Conservation (phyloP, 23 red algal species). For the Gracilaria gracilis region DNA sequence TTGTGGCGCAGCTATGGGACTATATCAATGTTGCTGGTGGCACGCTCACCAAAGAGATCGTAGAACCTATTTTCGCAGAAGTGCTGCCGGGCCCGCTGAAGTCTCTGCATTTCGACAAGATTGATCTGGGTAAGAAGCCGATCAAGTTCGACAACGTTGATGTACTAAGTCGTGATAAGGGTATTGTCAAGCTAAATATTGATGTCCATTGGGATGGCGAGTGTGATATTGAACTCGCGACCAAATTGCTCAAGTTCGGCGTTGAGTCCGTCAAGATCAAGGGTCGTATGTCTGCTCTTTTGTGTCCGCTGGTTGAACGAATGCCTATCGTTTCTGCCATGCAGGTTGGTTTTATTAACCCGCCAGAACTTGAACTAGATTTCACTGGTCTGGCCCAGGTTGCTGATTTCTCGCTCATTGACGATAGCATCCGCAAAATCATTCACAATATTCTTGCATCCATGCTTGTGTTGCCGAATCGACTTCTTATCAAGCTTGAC, state of each 20-base stretch:
- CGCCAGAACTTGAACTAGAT: constrained; percentile 64
- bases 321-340: constrained; percentile 67
- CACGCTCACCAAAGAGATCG: constrained; percentile 63
- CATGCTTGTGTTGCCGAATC: constrained; percentile 66
- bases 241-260: constrained; percentile 44
- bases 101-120: constrained; percentile 67
- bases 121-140: constrained; percentile 68
- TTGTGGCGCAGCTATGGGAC: constrained; percentile 62
- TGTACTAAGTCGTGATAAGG: constrained; percentile 56
- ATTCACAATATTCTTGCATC: constrained; percentile 61
- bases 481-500: constrained; percentile 73
- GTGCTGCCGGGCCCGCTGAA: constrained; percentile 69
- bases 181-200: constrained; percentile 58
- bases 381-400: constrained; percentile 73
- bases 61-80: constrained; percentile 77
- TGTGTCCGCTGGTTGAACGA: constrained; percentile 51
- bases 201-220: constrained; percentile 76
- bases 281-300: constrained; percentile 54
- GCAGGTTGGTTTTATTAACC: constrained; percentile 75
- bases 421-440: constrained; percentile 54
- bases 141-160: constrained; percentile 71
- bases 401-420: constrained; percentile 61
- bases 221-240: constrained; percentile 62
- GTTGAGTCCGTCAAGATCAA: constrained; percentile 64
- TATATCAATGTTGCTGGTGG: constrained; percentile 65